Evolutionary conservation across 192 early-diverging fungal species (phyloP), one percentile per base, ranked within the genome.

Genomic region (Chytriomyces hyalinus): DNA sequence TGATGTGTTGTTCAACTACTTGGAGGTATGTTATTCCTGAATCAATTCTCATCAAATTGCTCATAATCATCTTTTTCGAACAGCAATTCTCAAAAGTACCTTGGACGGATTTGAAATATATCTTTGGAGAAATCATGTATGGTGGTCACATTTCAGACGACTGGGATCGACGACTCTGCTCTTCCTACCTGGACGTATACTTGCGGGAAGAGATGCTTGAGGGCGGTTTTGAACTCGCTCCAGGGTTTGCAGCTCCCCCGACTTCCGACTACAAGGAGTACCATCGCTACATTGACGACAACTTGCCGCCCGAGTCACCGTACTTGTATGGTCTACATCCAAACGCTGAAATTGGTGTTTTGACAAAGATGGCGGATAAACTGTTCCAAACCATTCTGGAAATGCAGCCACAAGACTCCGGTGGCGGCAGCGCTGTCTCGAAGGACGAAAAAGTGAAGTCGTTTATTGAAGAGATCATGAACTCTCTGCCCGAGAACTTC

Each of bases 111-210:
- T 74, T 91, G 22, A 73, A 87, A 36, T 91, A 91, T 77, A 91
- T 91, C 75, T 85, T 91, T 84, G 90, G 90, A 15, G 88, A 90
- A 64, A 90, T 90, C 74, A 90, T 90, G 89, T 91, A 91, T 69
- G 90, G 90, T 28, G 90, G 90, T n/a, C 90, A 91, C 60, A 91
- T 91, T 80, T 90, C 89, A 6, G 90, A 91, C 65, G 90, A 90
- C 64, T 90, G 87, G 89, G 89, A 90, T 70, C 81, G 89, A 22
- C 78, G 85, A 50, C 78, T 91, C 45, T 91, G 90, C 78, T 87
- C 87, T 8, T 75, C 88, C 7, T 91, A 91, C 77, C 75, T 91
- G 63, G 90, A 91, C 71, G 84, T 84, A 7, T 91, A 91, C 66
- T 48, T 91, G 15, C 81, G 81, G 49, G 80, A 85, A 51, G 89